Base-by-base conservation (phyloP, 306 rosid genomes). In the Begonia loranthoides region DNA sequence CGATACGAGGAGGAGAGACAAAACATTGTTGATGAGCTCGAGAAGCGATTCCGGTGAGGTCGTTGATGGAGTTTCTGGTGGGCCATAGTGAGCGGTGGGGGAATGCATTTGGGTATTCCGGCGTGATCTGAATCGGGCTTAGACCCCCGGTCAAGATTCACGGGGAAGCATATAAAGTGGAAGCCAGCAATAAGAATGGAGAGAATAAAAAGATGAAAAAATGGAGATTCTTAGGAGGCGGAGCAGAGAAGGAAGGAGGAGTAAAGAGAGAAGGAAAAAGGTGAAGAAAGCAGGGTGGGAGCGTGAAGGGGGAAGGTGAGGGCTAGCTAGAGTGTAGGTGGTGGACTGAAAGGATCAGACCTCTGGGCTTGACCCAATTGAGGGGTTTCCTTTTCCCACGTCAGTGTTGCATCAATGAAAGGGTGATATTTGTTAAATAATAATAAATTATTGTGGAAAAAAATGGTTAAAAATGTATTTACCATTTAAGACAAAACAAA, bases 1-100 rank as follows among this genome's bases (percentile, higher is more conserved):
- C 12, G 83, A 69, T 49, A 50, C 66, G 17, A 73, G 76, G 13
- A 77, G 62, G 24, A 70, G 40, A 10, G 79, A 63, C 5, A 73
- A 64, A 39, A 76, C 57, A 12, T 45, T 44, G 65, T 45, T 73
- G 69, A 77, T 66, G 51, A 77, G 74, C 69, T 63, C 65, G 15
- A 77, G 73, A 43, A 69, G 79, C 47, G 75, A 59, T 57, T 70
- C 76, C 16, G 76, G 78, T 1, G 79, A 51, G 15, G 74, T 9
- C 33, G 60, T 16, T 33, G 80, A 49, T 3, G 66, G 47, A 4
- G 70, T 41, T 28, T 58, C 46, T 3, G 66, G 53, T 7, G 70
- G 48, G 16, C 54, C 41, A 28, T 49, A 15, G 51, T 17, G 52
- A 3, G 66, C 14, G n/a, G 54, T 47, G 63, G 5, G 44, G 13